A percentile compares a stretch with the other conserved stretches of the same genome.
Evolutionary conservation across 1,284 basidiomycete species (phyloP).

Genomic region (Thelephora terrestris): DNA sequence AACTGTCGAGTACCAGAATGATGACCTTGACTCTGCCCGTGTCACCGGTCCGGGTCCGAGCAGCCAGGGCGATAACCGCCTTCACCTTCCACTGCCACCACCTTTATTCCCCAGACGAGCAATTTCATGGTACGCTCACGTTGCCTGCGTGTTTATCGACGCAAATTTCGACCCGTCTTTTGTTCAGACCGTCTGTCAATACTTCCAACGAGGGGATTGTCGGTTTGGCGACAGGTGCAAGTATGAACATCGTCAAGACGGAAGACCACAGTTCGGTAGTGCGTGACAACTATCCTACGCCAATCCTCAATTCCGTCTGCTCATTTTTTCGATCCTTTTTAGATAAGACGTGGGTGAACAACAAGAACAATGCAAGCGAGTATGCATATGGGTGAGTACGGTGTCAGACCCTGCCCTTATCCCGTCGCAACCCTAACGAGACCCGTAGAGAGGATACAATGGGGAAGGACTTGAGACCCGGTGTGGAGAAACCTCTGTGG

Average conservation of each 20-base stretch:
- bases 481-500: constrained; percentile 67
- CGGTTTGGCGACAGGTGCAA: constrained; percentile 59
- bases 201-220: constrained; percentile 57
- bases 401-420: neutral
- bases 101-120: too few species aligned
- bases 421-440: neutral
- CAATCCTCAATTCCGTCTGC: constrained; percentile 21
- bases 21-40: too few species aligned
- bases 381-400: constrained; percentile 9
- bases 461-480: constrained; percentile 45
- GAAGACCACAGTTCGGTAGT: constrained; percentile 28
- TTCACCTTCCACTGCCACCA: too few species aligned
- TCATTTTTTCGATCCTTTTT: constrained; percentile 27
- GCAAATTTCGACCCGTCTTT: too few species aligned
- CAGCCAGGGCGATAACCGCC: too few species aligned
- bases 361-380: constrained; percentile 11
- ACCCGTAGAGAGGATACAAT: constrained; percentile 47
- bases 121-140: too few species aligned
- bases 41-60: too few species aligned
- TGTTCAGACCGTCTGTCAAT: constrained; percentile 41
- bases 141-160: too few species aligned
- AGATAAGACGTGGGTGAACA: constrained; percentile 3
- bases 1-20: too few species aligned
- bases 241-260: constrained; percentile 50
- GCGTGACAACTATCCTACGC: constrained; percentile 14